A percentile compares a stretch with the other conserved stretches of the same genome.
Conservation (phyloP, 768 basidiomycete species). For the Tulasnella sp. region DNA sequence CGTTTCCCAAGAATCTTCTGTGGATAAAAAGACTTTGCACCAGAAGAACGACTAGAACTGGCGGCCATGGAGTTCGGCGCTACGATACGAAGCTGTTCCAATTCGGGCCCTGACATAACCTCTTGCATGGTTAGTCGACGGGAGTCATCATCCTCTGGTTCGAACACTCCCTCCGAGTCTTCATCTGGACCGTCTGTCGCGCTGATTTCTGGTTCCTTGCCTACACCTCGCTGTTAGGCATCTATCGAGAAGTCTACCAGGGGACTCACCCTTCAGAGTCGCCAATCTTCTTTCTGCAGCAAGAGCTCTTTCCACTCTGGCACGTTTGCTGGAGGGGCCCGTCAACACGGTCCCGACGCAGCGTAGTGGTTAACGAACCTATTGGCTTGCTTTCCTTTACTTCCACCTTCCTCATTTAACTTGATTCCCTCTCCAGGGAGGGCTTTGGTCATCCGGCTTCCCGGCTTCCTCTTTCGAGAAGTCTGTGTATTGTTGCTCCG, state of each 20-base stretch:
- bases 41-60: not conserved
- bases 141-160: slow-evolving; percentile 18
- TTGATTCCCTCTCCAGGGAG: slow-evolving; percentile 41
- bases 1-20: too few species aligned
- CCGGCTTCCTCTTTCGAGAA: slow-evolving; percentile 56
- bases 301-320: slow-evolving; percentile 62
- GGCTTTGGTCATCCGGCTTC: slow-evolving; percentile 43
- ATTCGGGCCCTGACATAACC: slow-evolving; percentile 19
- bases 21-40: too few species aligned
- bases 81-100: slow-evolving; percentile 19
- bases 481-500: slow-evolving; percentile 50
- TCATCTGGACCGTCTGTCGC: slow-evolving; percentile 19
- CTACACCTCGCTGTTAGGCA: not conserved
- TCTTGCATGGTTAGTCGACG: slow-evolving; percentile 20
- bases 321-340: slow-evolving; percentile 47
- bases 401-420: slow-evolving; percentile 27
- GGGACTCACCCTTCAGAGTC: slow-evolving; percentile 33
- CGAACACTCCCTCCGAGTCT: slow-evolving; percentile 21
- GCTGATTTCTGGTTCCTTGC: too few species aligned
- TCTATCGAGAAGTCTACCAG: not conserved
- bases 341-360: not conserved
- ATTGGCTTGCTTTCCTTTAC: slow-evolving; percentile 39
- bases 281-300: slow-evolving; percentile 56
- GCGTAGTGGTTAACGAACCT: slow-evolving; percentile 39
- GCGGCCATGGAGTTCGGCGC: not conserved